Evolutionary conservation across 2,329 filamentous ascomycete genomes (phyloP), one percentile per base, ranked within the genome.

Genomic region (Apiospora arundinis): DNA sequence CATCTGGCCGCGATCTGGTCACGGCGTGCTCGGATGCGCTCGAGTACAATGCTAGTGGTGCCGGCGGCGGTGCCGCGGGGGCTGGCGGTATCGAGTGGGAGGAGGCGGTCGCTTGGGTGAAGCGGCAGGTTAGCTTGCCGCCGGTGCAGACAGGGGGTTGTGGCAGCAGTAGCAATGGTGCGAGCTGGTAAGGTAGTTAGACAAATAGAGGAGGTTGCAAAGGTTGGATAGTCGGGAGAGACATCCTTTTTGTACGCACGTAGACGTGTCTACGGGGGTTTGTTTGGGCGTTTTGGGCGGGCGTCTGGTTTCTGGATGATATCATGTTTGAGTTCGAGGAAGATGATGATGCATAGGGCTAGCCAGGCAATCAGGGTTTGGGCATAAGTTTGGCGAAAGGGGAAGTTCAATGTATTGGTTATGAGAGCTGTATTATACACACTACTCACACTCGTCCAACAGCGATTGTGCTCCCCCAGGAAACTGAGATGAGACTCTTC

Each of bases 71-170:
- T 7, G 56, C 28, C 4, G 56, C 32, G 21, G 42, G 23, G 23
- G 45, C 42, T 12, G 66, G 66, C 16, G 44, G 25, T 16, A 14
- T 48, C 66, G 66, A 48, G 66, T 68, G 66, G 66, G 66, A 48
- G 16, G 66, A 45, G 66, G 46, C 44, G 16, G 66, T 68, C 6
- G 66, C 66, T 37, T 68, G 66, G 66, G 66, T 48, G 21, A 45
- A 44, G 23, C 66, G 25, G 44, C 66, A 68, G 44, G 44, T 68
- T 1, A 23, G 66, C 21, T 48, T 68, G 66, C 25, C 66, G 32
- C 56, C 56, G 32, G 21, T 40, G 32, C 56, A 63, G 56, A 63
- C 56, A 18, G 32, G 32, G 18, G 16, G 56, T 12, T 40, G 56
- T n/a, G 11, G 32, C 28, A 40, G 56, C 7, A 40, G 56, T 14